Base-by-base conservation (phyloP, 768 basidiomycete genomes). In the Steccherinum ochraceum region DNA sequence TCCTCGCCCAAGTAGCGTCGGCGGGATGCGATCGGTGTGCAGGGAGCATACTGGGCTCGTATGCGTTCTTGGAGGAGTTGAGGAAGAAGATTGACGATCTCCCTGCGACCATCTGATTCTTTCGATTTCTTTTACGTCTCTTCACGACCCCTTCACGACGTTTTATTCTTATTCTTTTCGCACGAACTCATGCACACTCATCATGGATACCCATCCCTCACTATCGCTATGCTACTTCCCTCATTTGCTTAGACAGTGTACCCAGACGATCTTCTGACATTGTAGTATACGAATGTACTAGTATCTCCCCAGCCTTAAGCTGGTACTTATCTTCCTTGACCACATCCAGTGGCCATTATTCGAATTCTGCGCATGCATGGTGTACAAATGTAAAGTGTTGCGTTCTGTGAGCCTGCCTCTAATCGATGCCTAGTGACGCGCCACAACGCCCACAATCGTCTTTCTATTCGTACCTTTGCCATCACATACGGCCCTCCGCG, bases 1-100 rank as follows among this genome's bases (percentile, higher is more conserved):
- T 85, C 62, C 58, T 88, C 44, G 76, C 77, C 27, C 67, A 70
- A 52, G 77, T 69, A 13, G 80, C 75, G 11, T 68, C 70, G 46
- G 65, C 75, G 11, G 80, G 77, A 10, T 89, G 86, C 59, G 58
- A 72, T 46, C 71, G 81, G n/a, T 89, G 86, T 63, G 70, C 81
- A 18, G 79, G 76, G 40, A 87, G 83, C 64, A 74, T 88, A 16
- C 62, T 88, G 40, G 76, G 81, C 54, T 78, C 83, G 23, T 77
- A 78, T 66, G 71, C 68, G 53, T 81, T 79, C 57, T 62, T 89
- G 52, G 63, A 70, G 50, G 56, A 67, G 46, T 62, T 89, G 67
- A 84, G 79, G 69, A 67, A 64, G 50, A 68, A 66, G 40, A 84
- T 88, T 45, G 83, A 86, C 51, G 73, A 67, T 3, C 64, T 77